Base-by-base conservation (phyloP, 345 rosid species). In the Populus davidiana region DNA sequence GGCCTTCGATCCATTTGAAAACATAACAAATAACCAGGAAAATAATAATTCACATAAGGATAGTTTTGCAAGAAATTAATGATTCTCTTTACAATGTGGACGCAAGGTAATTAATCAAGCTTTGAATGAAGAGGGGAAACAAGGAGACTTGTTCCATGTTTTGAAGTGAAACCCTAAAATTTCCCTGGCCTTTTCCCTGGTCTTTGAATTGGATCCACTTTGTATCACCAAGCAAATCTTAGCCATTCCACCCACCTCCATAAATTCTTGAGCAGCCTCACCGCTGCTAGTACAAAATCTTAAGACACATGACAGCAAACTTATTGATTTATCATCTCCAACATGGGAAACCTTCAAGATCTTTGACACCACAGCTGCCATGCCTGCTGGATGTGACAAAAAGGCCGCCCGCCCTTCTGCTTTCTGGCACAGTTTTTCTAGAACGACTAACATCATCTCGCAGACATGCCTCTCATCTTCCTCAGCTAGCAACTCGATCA, bases 371-470 rank as follows among this genome's bases (percentile, higher is more conserved):
- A 94, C 94, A 0, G 90, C 87, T 0, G 96, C 97, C 16, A 94
- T 47, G 62, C 93, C 94, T 5, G 92, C 92, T 5, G 87, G 87
- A 35, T 94, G 97, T 31, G 68, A 77, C 68, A 92, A 72, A 63
- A 92, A 81, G 82, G 88, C 89, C 8, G 94, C 90, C 65, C 98
- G 78, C 78, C 98, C 98, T 68, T 92, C 95, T 1, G 97, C 97
- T 52, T 90, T 87, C 75, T 79, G 84, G 76, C 95, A 94, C 59
- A 91, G 64, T 39, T 80, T 61, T 80, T 90, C 97, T 67, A 92
- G 80, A 52, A 84, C 87, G 39, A 76, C 82, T 50, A 81, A 25
- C 72, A 72, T 72, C 77, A 76, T 76, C 71, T 81, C 84, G 63
- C 78, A 77, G 10, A 35, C 62, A 21, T 16, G 33, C 38, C 35